A percentile compares a stretch with the other conserved stretches of the same genome.
Evolutionary conservation across 345 rosid species (phyloP).

Genomic region (Carallia brachiata): DNA sequence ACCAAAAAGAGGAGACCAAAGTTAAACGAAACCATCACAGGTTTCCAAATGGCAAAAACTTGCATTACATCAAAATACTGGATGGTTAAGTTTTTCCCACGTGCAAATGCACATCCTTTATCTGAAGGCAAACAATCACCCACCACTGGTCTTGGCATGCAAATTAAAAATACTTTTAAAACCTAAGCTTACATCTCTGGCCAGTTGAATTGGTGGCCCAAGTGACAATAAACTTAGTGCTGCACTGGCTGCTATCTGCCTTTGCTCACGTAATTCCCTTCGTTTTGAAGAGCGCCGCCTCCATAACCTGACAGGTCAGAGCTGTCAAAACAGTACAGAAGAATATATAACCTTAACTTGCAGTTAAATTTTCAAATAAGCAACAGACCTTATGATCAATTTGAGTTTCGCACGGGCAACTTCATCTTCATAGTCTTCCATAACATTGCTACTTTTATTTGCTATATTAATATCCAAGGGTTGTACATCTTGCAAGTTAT

Average conservation of each 20-base stretch:
- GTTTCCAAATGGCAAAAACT: slow-evolving; percentile 12
- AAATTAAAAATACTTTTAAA: background rate
- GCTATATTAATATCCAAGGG: slow-evolving; percentile 34
- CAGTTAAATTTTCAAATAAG: slow-evolving; percentile 15
- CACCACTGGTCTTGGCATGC: background rate
- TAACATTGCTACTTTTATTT: slow-evolving; percentile 32
- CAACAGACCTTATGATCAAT: slow-evolving; percentile 71
- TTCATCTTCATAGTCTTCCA: slow-evolving; percentile 45
- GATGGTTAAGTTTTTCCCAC: background rate
- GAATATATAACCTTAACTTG: slow-evolving; percentile 4
- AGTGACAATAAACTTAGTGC: slow-evolving; percentile 70
- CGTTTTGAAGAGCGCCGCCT: slow-evolving; percentile 60
- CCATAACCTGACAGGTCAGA: slow-evolving; percentile 66
- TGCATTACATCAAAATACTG: background rate
- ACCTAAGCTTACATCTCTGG: slow-evolving; percentile 50
- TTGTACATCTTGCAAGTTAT: slow-evolving; percentile 34
- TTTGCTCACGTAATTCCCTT: slow-evolving; percentile 57
- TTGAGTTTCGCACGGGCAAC: slow-evolving; percentile 75
- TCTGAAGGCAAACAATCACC: background rate
- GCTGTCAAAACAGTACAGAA: slow-evolving; percentile 6
- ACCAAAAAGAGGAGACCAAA: slow-evolving; percentile 11
- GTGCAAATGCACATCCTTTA: background rate
- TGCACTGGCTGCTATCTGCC: slow-evolving; percentile 63
- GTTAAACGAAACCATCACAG: background rate
- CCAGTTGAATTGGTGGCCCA: slow-evolving; percentile 65